phyloP scores from a whole-genome alignment of 345 rosid species.

The Populus tremula region DNA sequence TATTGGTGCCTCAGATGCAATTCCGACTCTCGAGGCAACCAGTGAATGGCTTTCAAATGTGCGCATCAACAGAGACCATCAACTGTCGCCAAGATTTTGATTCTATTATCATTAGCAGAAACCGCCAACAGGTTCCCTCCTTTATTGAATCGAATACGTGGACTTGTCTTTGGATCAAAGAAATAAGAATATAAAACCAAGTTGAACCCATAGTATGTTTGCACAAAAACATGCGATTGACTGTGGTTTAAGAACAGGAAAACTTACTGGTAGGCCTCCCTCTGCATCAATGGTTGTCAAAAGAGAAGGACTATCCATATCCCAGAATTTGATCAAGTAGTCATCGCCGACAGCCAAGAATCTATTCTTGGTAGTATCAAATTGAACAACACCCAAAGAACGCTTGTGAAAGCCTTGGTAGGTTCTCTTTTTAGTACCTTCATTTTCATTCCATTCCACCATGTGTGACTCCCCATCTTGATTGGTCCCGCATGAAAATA shows the following conservation, averaged over 20 bases:
- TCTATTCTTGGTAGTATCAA: slow-evolving; percentile 28
- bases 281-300: slow-evolving; percentile 27
- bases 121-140: slow-evolving; percentile 26
- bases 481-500: slow-evolving; percentile 34
- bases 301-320: slow-evolving; percentile 24
- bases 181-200: neutral
- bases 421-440: slow-evolving; percentile 27
- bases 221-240: neutral
- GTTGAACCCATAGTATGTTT: neutral
- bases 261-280: slow-evolving; percentile 31
- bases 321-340: slow-evolving; percentile 29
- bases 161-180: slow-evolving; percentile 18
- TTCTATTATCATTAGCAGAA: slow-evolving; percentile 26
- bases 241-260: neutral
- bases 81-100: slow-evolving; percentile 27
- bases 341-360: slow-evolving; percentile 35
- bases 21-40: slow-evolving; percentile 14
- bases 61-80: slow-evolving; percentile 27
- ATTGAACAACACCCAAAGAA: slow-evolving; percentile 24
- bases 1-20: slow-evolving; percentile 1
- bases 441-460: slow-evolving; percentile 39
- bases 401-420: slow-evolving; percentile 26
- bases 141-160: slow-evolving; percentile 32
- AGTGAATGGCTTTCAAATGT: slow-evolving; percentile 21
- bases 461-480: slow-evolving; percentile 27